Conservation (phyloP, 208 protist genomes). For the Trypanosomatidae sp. region DNA sequence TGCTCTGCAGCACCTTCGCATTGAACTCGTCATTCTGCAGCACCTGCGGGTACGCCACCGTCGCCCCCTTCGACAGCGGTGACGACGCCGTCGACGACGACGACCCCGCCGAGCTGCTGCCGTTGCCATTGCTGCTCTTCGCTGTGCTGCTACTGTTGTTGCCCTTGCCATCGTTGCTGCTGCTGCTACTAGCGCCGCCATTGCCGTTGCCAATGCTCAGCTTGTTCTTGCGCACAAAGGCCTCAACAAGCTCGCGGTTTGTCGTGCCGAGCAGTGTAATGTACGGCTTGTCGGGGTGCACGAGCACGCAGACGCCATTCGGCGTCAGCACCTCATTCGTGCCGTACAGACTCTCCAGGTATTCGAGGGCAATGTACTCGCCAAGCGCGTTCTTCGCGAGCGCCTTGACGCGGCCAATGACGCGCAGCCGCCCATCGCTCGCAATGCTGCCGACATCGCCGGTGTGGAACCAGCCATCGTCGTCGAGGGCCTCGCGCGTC, state of each 20-base stretch:
- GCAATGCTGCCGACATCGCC: conserved; percentile 68
- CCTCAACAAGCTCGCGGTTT: conserved; percentile 17
- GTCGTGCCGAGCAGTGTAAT: conserved; percentile 38
- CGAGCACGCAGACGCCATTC: conserved; percentile 62
- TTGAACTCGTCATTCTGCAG: conserved; percentile 26
- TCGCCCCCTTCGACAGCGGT: too few relatives aligned
- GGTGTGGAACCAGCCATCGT: conserved; percentile 83
- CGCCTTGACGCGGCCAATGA: conserved; percentile 86
- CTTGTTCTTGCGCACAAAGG: conserved; percentile 30
- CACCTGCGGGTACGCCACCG: conserved; percentile 14
- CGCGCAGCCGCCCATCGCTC: conserved; percentile 29
- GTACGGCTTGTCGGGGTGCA: conserved; percentile 66
- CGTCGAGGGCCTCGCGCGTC: conserved; percentile 67
- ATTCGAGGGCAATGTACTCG: conserved; percentile 87
- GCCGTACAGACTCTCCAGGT: conserved; percentile 59
- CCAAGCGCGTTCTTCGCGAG: conserved; percentile 84
- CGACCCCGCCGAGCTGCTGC: too few relatives aligned
- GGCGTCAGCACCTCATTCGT: conserved; percentile 37
- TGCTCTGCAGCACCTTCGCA: conserved; percentile 16
- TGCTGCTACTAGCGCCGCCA: too few relatives aligned
- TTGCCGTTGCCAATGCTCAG: too few relatives aligned
- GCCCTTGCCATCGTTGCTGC: too few relatives aligned
- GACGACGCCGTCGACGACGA: too few relatives aligned
- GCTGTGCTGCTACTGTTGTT: too few relatives aligned
- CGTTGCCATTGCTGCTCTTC: conserved; percentile 9